Base-by-base conservation (phyloP, 2,329 filamentous ascomycete species). In the Penicillium sp. region DNA sequence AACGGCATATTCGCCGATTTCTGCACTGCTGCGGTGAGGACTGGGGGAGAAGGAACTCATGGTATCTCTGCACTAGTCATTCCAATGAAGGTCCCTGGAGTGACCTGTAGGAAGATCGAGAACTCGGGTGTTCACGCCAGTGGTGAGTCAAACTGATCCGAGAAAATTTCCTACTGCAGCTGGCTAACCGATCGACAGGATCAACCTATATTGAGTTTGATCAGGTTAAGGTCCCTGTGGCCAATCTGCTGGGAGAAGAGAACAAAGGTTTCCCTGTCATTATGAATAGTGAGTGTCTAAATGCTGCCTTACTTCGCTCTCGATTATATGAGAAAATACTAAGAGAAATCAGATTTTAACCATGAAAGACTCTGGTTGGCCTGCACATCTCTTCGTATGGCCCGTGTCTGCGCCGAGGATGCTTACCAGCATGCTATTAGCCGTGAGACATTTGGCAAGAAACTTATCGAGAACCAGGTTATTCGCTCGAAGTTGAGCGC, bases 181-280 rank as follows among this genome's bases (percentile, higher is more conserved):
- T 26, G 20, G 23, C 14, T 50, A 6, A 48, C 6, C 27, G 23
- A 7, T 20, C 29, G 14, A 33, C 31, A 66, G 63, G 63, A 2
- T 67, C 89, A 0, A 83, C 88, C 3, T 92, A 84, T 70, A 82
- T 91, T 61, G 86, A 89, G 67, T 78, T 92, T 2, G 87, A 90
- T 60, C 86, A 90, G 51, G 88, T 90, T 2, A 80, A 82, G 55
- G 88, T 92, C 0, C 88, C 88, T 0, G 79, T 82, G 0, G 82
- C 84, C 66, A 89, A 91, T 63, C 73, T 90, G 8, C 84, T 91
- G 47, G 88, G 88, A 1, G 65, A 79, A 25, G 88, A 90, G 69
- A 88, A 88, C 26, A 75, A 82, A 67, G 88, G 88, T 1, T 90
- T 93, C 66, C 82, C 86, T 53, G 88, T 93, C 31, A 90, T 93